Evolutionary conservation across 352 stramenopile genomes (phyloP).

Genomic region (Phytopythium litorale): DNA sequence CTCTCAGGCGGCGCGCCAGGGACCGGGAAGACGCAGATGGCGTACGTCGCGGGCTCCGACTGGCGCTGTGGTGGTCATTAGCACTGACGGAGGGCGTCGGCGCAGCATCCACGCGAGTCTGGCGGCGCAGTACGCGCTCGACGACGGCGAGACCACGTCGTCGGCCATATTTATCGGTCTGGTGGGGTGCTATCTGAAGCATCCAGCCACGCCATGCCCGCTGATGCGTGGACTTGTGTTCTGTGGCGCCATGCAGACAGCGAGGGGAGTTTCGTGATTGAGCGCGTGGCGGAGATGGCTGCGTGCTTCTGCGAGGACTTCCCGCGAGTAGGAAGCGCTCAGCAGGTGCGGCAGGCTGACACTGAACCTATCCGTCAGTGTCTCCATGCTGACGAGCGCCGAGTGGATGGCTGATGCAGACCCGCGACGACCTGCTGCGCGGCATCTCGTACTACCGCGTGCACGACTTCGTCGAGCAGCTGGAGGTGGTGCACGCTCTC

Average conservation of each 20-base stretch:
- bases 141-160: slow-evolving; percentile 12
- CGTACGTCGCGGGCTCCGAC: slow-evolving; percentile 19
- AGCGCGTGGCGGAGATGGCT: slow-evolving; percentile 86
- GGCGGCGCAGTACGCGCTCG: slow-evolving; percentile 37
- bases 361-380: no score
- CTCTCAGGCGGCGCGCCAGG: slow-evolving; percentile 55
- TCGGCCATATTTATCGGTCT: slow-evolving; percentile 65
- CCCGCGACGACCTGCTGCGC: slow-evolving; percentile 76
- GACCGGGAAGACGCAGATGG: slow-evolving; percentile 75
- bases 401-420: slow-evolving; percentile 16
- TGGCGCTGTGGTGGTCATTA: background rate
- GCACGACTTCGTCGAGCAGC: slow-evolving; percentile 88
- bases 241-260: slow-evolving; percentile 45
- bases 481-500: slow-evolving; percentile 82
- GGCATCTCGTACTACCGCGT: slow-evolving; percentile 75
- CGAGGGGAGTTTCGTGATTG: slow-evolving; percentile 91
- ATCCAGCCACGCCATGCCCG: background rate
- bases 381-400: background rate
- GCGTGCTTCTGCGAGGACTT: slow-evolving; percentile 75
- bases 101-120: slow-evolving; percentile 68
- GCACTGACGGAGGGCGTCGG: background rate
- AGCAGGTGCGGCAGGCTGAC: background rate
- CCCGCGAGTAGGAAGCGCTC: slow-evolving; percentile 10
- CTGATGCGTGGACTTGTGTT: background rate
- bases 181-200: background rate